These are phyloP conservation scores for Russula foetens DNA, from an alignment of 768 basidiomycete species.

Conservation along the genomic window DNA sequence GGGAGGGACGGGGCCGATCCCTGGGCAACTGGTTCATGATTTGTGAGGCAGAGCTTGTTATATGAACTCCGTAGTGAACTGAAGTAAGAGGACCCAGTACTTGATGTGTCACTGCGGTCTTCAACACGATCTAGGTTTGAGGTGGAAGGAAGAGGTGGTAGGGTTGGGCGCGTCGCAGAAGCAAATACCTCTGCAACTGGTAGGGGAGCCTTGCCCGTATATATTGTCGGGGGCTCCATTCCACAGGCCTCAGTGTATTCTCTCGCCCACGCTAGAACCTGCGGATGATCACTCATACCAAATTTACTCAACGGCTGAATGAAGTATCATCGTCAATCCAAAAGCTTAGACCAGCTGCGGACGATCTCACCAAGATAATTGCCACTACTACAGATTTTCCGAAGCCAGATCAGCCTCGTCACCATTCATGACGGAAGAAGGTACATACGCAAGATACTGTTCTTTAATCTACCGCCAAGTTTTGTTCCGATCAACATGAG, in stretches of 20 bases:
- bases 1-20: slow-evolving; percentile 41
- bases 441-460: slow-evolving; percentile 40
- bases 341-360: slow-evolving; percentile 18
- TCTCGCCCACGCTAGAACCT: slow-evolving; percentile 48
- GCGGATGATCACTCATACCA: slow-evolving; percentile 45
- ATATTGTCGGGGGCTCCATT: slow-evolving; percentile 36
- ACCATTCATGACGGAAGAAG: not conserved
- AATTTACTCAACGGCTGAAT: slow-evolving; percentile 61
- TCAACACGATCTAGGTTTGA: slow-evolving; percentile 1
- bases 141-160: not conserved
- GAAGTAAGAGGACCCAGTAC: slow-evolving; percentile 5
- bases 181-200: not conserved
- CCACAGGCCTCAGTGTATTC: slow-evolving; percentile 66
- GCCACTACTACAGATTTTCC: slow-evolving; percentile 50
- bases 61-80: slow-evolving; percentile 13
- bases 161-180: not conserved
- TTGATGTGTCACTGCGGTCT: slow-evolving; percentile 12
- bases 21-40: slow-evolving; percentile 10
- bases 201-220: not conserved
- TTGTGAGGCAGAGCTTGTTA: slow-evolving; percentile 6
- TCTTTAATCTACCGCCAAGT: slow-evolving; percentile 35
- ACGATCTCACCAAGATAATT: slow-evolving; percentile 49
- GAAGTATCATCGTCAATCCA: not conserved
- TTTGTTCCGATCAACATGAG: slow-evolving; percentile 33
- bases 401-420: slow-evolving; percentile 34